Percentiles rank a stretch among this genome's conserved stretches.
These are phyloP conservation scores for Metschnikowia sp. DNA, from an alignment of 805 yeast species.

Conservation along the genomic window DNA sequence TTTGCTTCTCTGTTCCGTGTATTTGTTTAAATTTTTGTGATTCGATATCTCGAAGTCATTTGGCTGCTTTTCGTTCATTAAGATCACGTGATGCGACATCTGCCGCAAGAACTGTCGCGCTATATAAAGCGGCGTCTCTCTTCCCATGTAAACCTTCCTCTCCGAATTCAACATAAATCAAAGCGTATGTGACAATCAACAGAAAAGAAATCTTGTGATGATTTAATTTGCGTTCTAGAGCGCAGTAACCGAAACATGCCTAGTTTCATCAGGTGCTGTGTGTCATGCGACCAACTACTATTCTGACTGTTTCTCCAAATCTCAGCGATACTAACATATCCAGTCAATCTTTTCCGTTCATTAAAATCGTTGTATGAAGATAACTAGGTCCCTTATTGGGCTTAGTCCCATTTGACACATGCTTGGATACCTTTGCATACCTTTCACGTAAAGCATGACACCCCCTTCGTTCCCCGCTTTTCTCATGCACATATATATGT, in stretches of 20 bases:
- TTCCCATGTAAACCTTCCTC: too few species aligned
- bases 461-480: too few species aligned
- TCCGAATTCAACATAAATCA: background rate
- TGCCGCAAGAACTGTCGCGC: background rate
- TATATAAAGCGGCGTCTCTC: background rate
- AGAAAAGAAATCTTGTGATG: constrained; percentile 25
- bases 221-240: constrained; percentile 50
- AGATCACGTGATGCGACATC: background rate
- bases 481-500: too few species aligned
- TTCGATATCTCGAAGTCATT: too few species aligned
- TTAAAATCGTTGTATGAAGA: too few species aligned
- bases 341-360: background rate
- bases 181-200: background rate
- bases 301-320: constrained; percentile 17
- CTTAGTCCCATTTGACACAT: background rate
- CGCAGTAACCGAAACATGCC: constrained; percentile 40
- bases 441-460: too few species aligned
- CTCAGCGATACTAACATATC: constrained; percentile 9
- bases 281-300: constrained; percentile 40
- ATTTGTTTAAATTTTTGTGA: too few species aligned
- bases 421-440: too few species aligned
- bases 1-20: too few species aligned
- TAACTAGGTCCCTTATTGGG: background rate
- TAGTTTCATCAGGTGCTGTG: constrained; percentile 38
- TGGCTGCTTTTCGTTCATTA: too few species aligned